Conservation (phyloP, 1,284 basidiomycete species). For the Entoloma clypeatum region DNA sequence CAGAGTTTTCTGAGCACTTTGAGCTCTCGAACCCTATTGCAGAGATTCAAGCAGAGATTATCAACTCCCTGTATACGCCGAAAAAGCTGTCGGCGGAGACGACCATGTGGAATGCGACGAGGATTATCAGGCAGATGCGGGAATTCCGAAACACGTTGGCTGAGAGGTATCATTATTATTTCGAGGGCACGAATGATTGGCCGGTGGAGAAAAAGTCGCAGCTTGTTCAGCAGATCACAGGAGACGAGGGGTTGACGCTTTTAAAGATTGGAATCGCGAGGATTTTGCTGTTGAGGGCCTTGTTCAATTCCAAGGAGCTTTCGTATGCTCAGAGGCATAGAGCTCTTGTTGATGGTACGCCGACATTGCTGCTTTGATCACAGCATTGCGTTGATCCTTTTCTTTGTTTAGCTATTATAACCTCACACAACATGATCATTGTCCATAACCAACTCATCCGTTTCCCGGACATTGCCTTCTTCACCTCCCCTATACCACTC, state of each 20-base stretch:
- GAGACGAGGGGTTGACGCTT: slow-evolving; percentile 73
- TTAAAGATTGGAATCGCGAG: slow-evolving; percentile 78
- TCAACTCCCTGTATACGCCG: slow-evolving; percentile 76
- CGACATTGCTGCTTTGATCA: background rate
- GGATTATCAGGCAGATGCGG: slow-evolving; percentile 71
- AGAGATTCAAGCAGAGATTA: slow-evolving; percentile 81
- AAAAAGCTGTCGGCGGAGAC: slow-evolving; percentile 60
- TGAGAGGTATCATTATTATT: slow-evolving; percentile 66
- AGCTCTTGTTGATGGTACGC: slow-evolving; percentile 70
- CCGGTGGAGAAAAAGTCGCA: slow-evolving; percentile 55
- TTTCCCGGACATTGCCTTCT: slow-evolving; percentile 80
- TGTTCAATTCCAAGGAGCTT: slow-evolving; percentile 72
- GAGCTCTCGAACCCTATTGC: slow-evolving; percentile 63
- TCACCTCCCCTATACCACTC: slow-evolving; percentile 78
- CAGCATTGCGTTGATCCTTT: slow-evolving; percentile 6
- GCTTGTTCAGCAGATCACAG: slow-evolving; percentile 68
- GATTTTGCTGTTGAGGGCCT: slow-evolving; percentile 66
- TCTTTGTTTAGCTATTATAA: slow-evolving; percentile 58
- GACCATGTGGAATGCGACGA: slow-evolving; percentile 68
- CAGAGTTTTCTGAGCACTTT: slow-evolving; percentile 68
- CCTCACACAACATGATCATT: slow-evolving; percentile 79
- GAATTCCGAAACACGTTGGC: slow-evolving; percentile 64
- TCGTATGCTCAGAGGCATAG: slow-evolving; percentile 57
- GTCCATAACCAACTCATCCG: slow-evolving; percentile 75
- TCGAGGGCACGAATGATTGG: slow-evolving; percentile 72